phyloP scores from a whole-genome alignment of 768 basidiomycete species.

The Tremella mesenterica region DNA sequence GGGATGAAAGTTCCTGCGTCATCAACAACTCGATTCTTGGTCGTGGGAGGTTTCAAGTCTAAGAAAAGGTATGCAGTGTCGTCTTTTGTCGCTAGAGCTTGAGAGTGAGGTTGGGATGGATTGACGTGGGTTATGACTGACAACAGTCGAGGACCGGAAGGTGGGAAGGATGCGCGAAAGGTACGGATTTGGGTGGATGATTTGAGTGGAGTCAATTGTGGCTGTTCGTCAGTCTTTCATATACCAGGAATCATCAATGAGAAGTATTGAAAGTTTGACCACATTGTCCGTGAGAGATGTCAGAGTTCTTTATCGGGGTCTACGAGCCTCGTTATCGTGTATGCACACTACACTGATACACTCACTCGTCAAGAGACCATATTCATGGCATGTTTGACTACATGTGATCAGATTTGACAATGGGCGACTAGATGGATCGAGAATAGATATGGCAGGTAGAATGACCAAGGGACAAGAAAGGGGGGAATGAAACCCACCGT shows the following conservation, averaged over 20 bases:
- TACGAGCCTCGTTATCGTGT: too few relatives aligned
- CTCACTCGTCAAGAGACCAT: background rate
- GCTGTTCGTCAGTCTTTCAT: conserved; percentile 11
- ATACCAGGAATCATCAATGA: too few relatives aligned
- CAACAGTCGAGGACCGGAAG: conserved; percentile 7
- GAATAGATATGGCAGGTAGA: background rate
- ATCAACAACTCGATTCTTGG: too few relatives aligned
- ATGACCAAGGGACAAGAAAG: background rate
- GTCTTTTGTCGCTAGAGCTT: conserved; percentile 10
- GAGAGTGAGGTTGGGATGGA: background rate
- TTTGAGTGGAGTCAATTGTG: conserved; percentile 17
- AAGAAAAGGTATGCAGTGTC: conserved; percentile 31
- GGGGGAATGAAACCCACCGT: conserved; percentile 11
- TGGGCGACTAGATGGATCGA: background rate
- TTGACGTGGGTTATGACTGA: conserved; percentile 21
- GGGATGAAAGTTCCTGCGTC: background rate
- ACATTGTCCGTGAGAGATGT: too few relatives aligned
- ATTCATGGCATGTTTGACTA: too few relatives aligned
- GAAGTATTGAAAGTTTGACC: too few relatives aligned
- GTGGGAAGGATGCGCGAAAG: conserved; percentile 16
- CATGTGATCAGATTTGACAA: too few relatives aligned
- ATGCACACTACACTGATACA: background rate
- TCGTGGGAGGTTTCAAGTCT: too few relatives aligned
- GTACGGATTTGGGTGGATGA: conserved; percentile 31
- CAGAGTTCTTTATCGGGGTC: too few relatives aligned